Base-by-base conservation (phyloP, 371 early-diverging fungal genomes). In the Rhizopus arrhizus region DNA sequence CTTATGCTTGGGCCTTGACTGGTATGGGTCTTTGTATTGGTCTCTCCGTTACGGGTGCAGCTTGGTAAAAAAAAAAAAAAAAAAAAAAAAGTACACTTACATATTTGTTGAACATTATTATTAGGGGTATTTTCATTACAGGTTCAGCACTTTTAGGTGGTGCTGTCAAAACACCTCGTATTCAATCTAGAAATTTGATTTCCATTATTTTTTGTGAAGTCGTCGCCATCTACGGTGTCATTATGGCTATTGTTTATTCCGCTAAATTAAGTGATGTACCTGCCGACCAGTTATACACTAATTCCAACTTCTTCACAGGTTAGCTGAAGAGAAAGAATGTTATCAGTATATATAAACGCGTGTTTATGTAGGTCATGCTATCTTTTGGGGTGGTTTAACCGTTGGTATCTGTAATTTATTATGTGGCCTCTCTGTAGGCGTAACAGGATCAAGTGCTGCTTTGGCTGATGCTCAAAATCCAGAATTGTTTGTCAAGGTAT, bases 151-250 rank as follows among this genome's bases (percentile, higher is more conserved):
- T 98, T 31, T 78, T 97, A 33, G 99, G 97, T 70, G 97, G 86
- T 53, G 95, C 94, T 8, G 95, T 98, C 61, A 84, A 86, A 61
- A 87, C 94, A 4, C 99, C 97, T 59, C 87, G 97, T 45, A 96
- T 98, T 66, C 87, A 91, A 57, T 96, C 96, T 22, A 92, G 96
- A 81, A 98, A 97, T 83, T 83, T 98, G 63, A 96, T 98, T 80
- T 87, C 94, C 63, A 94, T 98, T 61, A 96, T 97, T 77, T 97
- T 98, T 69, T 98, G 97, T 81, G 98, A 98, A 81, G 98, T 95
- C 62, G 98, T 98, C 8, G 98, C 97, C 62, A 98, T 98, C 65
- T 98, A 98, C 73, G 98, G 98, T 60, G 87, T 98, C 53, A 96
- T 98, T 69, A 95, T 97, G 88, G 95, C 96, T 46, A 97, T 98